A percentile compares a stretch with the other conserved stretches of the same genome.
phyloP scores from a whole-genome alignment of 2,329 filamentous ascomycete genomes.

The Aplosporella prunicola region DNA sequence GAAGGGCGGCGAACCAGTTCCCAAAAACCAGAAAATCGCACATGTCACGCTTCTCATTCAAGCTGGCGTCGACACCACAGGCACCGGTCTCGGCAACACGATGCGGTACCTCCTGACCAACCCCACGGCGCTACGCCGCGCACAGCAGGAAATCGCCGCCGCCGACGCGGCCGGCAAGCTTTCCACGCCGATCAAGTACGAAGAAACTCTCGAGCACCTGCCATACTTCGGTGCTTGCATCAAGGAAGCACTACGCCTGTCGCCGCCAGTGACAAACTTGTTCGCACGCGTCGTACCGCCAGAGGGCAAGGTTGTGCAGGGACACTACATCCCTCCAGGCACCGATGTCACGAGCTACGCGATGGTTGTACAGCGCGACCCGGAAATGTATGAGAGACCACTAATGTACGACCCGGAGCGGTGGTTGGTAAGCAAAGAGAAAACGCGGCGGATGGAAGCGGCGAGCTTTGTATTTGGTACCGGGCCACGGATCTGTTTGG shows the following conservation, averaged over 20 bases:
- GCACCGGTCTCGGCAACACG: slow-evolving; percentile 25
- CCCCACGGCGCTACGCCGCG: slow-evolving; percentile 14
- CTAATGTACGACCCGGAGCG: slow-evolving; percentile 33
- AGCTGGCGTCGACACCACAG: slow-evolving; percentile 29
- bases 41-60: slow-evolving; percentile 31
- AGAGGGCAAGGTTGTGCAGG: slow-evolving; percentile 29
- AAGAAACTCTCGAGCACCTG: slow-evolving; percentile 23
- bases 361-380: slow-evolving; percentile 39
- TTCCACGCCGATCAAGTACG: slow-evolving; percentile 19
- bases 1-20: slow-evolving; percentile 21
- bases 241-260: slow-evolving; percentile 42
- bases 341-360: slow-evolving; percentile 40
- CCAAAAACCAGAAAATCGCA: slow-evolving; percentile 24
- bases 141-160: slow-evolving; percentile 17
- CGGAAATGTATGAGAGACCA: slow-evolving; percentile 31
- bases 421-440: slow-evolving; percentile 19
- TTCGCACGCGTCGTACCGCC: slow-evolving; percentile 37
- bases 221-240: slow-evolving; percentile 42
- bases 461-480: slow-evolving; percentile 23
- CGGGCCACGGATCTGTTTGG: slow-evolving; percentile 22
- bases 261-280: slow-evolving; percentile 43
- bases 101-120: slow-evolving; percentile 20
- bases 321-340: slow-evolving; percentile 31
- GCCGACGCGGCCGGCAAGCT: slow-evolving; percentile 17
- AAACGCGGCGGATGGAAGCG: slow-evolving; percentile 17